These are phyloP conservation scores for Wickerhamiella nectarea DNA, from an alignment of 805 yeast species.

Conservation along the genomic window DNA sequence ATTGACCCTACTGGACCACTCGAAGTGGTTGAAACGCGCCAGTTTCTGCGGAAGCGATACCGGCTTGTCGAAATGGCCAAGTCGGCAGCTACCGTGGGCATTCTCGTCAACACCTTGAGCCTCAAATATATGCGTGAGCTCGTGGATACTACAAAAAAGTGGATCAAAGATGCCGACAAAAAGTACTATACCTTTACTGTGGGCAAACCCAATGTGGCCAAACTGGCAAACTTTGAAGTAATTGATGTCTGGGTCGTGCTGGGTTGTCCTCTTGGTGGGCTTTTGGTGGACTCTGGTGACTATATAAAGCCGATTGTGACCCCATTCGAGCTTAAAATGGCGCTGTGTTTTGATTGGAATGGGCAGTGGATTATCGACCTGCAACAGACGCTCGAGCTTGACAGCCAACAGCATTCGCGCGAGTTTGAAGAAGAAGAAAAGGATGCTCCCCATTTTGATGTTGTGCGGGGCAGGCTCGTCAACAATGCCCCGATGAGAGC, in stretches of 20 bases:
- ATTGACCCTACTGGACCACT: conserved; percentile 2
- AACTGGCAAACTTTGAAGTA: conserved; percentile 88
- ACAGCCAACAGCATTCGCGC: conserved; percentile 15
- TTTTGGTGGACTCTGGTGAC: conserved; percentile 61
- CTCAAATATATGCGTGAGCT: conserved; percentile 58
- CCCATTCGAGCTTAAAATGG: conserved; percentile 78
- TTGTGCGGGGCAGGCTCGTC: conserved; percentile 69
- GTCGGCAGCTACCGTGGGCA: conserved; percentile 83
- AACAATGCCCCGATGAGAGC: conserved; percentile 64
- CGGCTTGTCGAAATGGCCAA: conserved; percentile 78
- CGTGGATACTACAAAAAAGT: conserved; percentile 43
- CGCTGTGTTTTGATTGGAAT: conserved; percentile 75
- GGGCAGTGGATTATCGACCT: conserved; percentile 89
- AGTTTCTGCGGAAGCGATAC: conserved; percentile 73
- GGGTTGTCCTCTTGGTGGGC: conserved; percentile 92
- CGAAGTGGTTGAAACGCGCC: conserved; percentile 35
- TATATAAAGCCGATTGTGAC: conserved; percentile 86
- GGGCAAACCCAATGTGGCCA: conserved; percentile 96
- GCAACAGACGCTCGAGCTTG: conserved; percentile 34
- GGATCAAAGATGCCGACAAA: conserved; percentile 65
- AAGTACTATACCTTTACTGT: conserved; percentile 91
- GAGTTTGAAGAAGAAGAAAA: conserved; percentile 16
- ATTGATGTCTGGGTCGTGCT: conserved; percentile 88
- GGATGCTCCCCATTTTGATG: conserved; percentile 73
- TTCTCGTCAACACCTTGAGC: conserved; percentile 80